These are phyloP conservation scores for Nannizzia gypsea DNA, from an alignment of 2,329 filamentous ascomycete genomes.

Conservation along the genomic window DNA sequence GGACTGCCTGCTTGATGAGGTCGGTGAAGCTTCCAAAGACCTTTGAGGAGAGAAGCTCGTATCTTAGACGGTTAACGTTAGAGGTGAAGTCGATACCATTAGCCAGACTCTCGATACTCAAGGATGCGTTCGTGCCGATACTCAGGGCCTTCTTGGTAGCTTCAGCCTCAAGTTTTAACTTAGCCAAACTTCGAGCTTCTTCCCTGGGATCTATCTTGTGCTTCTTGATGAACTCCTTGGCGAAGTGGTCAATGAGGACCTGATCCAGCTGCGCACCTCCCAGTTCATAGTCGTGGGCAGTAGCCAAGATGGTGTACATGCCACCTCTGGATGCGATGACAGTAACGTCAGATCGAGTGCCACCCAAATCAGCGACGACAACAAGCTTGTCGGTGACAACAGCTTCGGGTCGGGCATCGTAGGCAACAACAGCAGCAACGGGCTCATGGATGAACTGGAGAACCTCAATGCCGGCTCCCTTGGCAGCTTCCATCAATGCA, in stretches of 20 bases:
- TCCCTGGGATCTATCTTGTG: slow-evolving; percentile 77
- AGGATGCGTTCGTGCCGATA: slow-evolving; percentile 74
- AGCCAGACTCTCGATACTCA: slow-evolving; percentile 83
- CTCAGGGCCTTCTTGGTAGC: slow-evolving; percentile 84
- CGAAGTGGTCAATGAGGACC: slow-evolving; percentile 87
- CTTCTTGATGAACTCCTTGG: slow-evolving; percentile 98
- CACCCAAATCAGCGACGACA: slow-evolving; percentile 85
- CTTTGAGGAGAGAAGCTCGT: slow-evolving; percentile 78
- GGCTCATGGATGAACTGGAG: slow-evolving; percentile 90
- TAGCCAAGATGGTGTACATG: slow-evolving; percentile 91
- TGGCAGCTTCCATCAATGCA: slow-evolving; percentile 64
- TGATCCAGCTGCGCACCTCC: slow-evolving; percentile 77
- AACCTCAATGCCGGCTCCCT: slow-evolving; percentile 71
- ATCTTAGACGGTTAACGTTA: slow-evolving; percentile 85
- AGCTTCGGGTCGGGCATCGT: slow-evolving; percentile 72
- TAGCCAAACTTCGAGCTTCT: slow-evolving; percentile 71
- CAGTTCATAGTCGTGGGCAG: slow-evolving; percentile 90
- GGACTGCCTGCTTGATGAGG: slow-evolving; percentile 69
- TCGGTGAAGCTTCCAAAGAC: slow-evolving; percentile 80
- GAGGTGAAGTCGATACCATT: slow-evolving; percentile 84
- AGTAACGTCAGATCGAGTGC: slow-evolving; percentile 81
- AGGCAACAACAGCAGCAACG: slow-evolving; percentile 75
- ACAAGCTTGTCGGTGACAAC: slow-evolving; percentile 72
- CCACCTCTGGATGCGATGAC: slow-evolving; percentile 84
- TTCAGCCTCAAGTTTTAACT: slow-evolving; percentile 85